Percentiles rank a stretch among this genome's conserved stretches.
Evolutionary conservation across 1,284 basidiomycete species (phyloP).

Genomic region (Testicularia cyperi): DNA sequence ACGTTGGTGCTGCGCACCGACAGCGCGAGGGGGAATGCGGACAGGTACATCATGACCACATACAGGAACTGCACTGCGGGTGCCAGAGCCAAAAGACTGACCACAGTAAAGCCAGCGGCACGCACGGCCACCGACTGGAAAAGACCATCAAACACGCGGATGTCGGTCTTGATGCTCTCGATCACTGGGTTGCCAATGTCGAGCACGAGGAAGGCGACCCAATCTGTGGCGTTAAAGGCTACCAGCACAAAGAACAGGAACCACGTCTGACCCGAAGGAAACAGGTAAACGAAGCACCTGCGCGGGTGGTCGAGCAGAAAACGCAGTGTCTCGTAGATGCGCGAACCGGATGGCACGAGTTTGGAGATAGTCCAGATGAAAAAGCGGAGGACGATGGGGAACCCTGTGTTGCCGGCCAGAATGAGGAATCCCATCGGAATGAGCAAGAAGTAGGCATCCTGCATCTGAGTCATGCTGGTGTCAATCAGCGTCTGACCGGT

Average conservation of each 20-base stretch:
- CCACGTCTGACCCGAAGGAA: conserved; percentile 89
- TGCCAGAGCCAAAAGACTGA: conserved; percentile 72
- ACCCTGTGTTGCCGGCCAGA: conserved; percentile 86
- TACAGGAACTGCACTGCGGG: conserved; percentile 85
- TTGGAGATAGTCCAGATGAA: conserved; percentile 71
- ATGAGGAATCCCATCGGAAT: conserved; percentile 69
- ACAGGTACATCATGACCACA: conserved; percentile 67
- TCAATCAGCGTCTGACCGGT: conserved; percentile 86
- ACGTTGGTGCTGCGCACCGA: conserved; percentile 97
- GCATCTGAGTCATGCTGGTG: conserved; percentile 83
- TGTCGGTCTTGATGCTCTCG: conserved; percentile 70
- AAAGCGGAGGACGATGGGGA: conserved; percentile 57
- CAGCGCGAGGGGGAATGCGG: conserved; percentile 65
- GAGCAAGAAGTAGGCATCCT: conserved; percentile 79
- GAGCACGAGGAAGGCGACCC: conserved; percentile 82
- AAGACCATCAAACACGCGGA: conserved; percentile 58
- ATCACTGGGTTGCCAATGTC: conserved; percentile 80
- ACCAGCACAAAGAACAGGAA: conserved; percentile 74
- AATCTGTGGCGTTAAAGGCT: conserved; percentile 75
- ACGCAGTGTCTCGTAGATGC: conserved; percentile 75
- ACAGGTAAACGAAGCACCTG: conserved; percentile 87
- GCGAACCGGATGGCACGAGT: conserved; percentile 67
- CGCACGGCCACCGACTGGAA: conserved; percentile 70
- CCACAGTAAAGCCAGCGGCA: conserved; percentile 80
- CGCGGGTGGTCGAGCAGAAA: conserved; percentile 96